Evolutionary conservation across 768 basidiomycete species (phyloP), one percentile per base, ranked within the genome.

Genomic region (Botryobasidium botryosum): DNA sequence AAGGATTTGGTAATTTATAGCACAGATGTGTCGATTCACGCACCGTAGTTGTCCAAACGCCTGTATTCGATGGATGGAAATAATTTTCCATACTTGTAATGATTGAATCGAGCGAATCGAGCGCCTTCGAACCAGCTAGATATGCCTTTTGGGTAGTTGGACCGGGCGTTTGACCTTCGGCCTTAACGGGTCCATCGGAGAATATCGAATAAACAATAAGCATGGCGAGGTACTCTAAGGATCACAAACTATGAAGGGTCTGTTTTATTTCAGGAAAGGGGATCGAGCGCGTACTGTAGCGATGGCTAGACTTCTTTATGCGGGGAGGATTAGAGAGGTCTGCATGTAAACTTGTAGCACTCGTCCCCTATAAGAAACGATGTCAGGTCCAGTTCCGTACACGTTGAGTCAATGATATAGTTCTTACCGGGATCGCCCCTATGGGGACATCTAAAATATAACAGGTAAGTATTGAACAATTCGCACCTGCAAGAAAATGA

Each of bases 11-110:
- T 47, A 28, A 10, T 8, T n/a, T 6, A 33, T 45, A 33, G 28
- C 39, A 31, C 44, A 31, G 20, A 32, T 32, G 24, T 47, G 21
- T 33, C 20, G n/a, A 20, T 27, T 23, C 27, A 57, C 69, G 48
- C 51, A 80, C 76, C 48, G 64, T 57, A 44, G 71, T 57, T 3
- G 85, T 80, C 85, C 88, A 94, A 25, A 69, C 64, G 3, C 91
- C 91, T 25, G 77, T 77, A 57, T 94, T 94, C 3, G 84, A 85
- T 1, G 92, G 92, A 59, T 97, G 92, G 63, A 96, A 97, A 66
- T 82, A 92, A 0, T 80, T 77, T 56, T 97, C 92, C 5, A 82
- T 85, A 53, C 85, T 90, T 12, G 85, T 91, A 49, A 97, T 74
- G 33, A 97, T 63, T 52, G 77, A 77, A 52, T 85, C 83, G 23